Percentiles rank a stretch among this genome's conserved stretches.
Evolutionary conservation across 768 basidiomycete species (phyloP).

Genomic region (Boletus sp.): DNA sequence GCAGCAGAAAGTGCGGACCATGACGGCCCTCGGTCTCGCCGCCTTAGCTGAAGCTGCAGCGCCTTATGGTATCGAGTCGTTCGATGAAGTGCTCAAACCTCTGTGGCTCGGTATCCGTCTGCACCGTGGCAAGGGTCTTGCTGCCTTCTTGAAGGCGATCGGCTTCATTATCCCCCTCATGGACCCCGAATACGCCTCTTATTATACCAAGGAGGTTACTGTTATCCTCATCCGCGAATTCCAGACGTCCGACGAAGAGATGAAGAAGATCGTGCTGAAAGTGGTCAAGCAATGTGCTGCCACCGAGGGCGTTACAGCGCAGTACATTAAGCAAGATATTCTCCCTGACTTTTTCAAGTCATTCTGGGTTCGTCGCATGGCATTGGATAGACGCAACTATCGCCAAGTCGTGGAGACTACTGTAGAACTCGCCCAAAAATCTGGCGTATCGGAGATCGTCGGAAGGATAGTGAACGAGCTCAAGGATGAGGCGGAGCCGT

Average conservation of each 20-base stretch:
- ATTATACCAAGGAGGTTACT: slow-evolving; percentile 98
- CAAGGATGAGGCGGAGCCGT: slow-evolving; percentile 67
- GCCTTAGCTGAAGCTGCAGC: slow-evolving; percentile 96
- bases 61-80: slow-evolving; percentile 99
- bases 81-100: slow-evolving; percentile 89
- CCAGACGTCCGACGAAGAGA: slow-evolving; percentile 99
- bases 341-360: slow-evolving; percentile 99
- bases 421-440: slow-evolving; percentile 95
- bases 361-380: slow-evolving; percentile 99
- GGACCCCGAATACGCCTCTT: slow-evolving; percentile 99
- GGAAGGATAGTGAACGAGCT: slow-evolving; percentile 69
- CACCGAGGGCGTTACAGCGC: slow-evolving; percentile 95
- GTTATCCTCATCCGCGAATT: slow-evolving; percentile 98
- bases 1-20: slow-evolving; percentile 78
- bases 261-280: slow-evolving; percentile 99
- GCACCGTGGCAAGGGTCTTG: slow-evolving; percentile 76
- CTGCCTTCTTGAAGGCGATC: slow-evolving; percentile 86
- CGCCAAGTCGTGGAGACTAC: slow-evolving; percentile 98
- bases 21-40: slow-evolving; percentile 77
- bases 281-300: slow-evolving; percentile 99
- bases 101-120: slow-evolving; percentile 77
- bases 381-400: slow-evolving; percentile 93
- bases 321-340: slow-evolving; percentile 96
- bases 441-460: slow-evolving; percentile 95
- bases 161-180: slow-evolving; percentile 99